Base-by-base conservation (phyloP, 192 early-diverging fungal genomes). In the Rhizophagus prolifer region DNA sequence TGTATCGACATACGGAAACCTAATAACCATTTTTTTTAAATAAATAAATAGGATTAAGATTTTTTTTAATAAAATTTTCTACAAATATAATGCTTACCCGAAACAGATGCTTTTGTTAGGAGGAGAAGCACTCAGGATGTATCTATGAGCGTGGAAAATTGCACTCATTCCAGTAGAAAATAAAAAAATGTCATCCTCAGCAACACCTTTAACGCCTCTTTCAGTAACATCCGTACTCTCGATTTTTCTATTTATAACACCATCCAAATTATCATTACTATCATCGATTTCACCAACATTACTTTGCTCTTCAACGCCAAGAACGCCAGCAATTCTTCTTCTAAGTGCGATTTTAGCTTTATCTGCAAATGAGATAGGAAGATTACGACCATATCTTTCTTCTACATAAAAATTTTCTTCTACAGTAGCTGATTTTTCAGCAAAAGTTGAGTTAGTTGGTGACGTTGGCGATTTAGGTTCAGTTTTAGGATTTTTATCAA, bases 1-100 rank as follows among this genome's bases (percentile, higher is more conserved):
- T n/a, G 95, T 96, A 80, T 99, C 97, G 3, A 92, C 90, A 84
- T 99, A 99, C 9, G 95, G 92, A 78, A 99, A 98, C 1, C 92
- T 93, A 76, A 38, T 38, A 31, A 31, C 3, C 3, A 2, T 31
- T 31, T 31, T 31, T 31, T 31, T 19, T 10, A 59, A 34, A 41
- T 26, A 41, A 41, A 36, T 9, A 41, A 23, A 63, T 34, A 23
- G 1, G 41, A 44, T 12, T 54, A 54, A 62, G 21, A 21, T 31
- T 9, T 19, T 61, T 38, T 61, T 36, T 38, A 10, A 12, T 2
- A 12, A 44, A 12, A 41, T 41, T 41, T 21, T 9, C 44, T 26
- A 2, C 14, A 5, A 19, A 21, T 54, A 10, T 12, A 58, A 23
- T 58, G 80, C 47, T 67, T 84, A 93, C 92, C 97, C 96, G 87